Base-by-base conservation (phyloP, 2,329 filamentous ascomycete genomes). In the Leptographium procerum region DNA sequence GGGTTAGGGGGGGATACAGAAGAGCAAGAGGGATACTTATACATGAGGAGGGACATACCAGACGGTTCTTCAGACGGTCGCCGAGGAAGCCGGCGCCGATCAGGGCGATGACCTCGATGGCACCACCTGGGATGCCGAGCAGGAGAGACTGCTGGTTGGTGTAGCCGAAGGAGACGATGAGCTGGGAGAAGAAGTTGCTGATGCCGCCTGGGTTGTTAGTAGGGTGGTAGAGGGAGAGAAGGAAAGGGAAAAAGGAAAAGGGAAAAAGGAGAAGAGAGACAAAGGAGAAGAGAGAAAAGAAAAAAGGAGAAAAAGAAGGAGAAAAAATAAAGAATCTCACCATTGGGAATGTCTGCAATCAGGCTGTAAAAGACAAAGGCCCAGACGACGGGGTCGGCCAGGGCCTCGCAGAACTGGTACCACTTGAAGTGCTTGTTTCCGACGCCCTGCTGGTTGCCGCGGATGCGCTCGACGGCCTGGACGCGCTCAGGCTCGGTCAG, bases 371-470 rank as follows among this genome's bases (percentile, higher is more conserved):
- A 64, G 4, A 67, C 69, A 57, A 72, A 71, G 16, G 67, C 67
- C 68, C 71, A 73, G 28, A 71, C 63, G 66, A 71, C 69, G 4
- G 71, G 71, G 56, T 73, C 71, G 2, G 66, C 66, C 14, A 73
- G 43, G 4, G 71, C 70, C 60, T 73, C 71, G 55, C 67, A 67
- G 62, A 85, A 71, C 67, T 88, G 85, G 59, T 85, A 83, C 64
- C 74, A 67, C 66, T 86, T 86, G 69, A 82, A 86, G 61, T 86
- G 79, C 69, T 84, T 84, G 66, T 86, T 87, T 3, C 83, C 83
- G 24, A 87, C 54, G n/a, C 85, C 85, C 68, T 87, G 83, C 61
- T 84, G 78, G 63, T 88, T 88, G 43, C 77, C 68, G 0, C 84
- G 72, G 52, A 88, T 84, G 14, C 85, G 77, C 61, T 72, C 69